Conservation (phyloP, 2,329 filamentous ascomycete genomes). For the Nannizziopsis barbatae region DNA sequence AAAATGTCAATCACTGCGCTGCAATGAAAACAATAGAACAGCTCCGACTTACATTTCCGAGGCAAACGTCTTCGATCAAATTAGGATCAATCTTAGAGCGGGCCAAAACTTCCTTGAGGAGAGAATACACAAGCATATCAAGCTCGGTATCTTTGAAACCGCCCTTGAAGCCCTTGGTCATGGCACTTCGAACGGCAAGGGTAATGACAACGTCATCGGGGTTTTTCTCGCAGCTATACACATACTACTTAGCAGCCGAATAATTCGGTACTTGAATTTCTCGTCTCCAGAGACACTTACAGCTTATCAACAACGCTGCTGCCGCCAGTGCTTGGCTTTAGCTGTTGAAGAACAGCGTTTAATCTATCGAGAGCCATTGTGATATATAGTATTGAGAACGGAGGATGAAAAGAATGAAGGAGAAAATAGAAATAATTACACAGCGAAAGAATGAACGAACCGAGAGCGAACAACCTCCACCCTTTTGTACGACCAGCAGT, state of each 20-base stretch:
- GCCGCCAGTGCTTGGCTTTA: constrained; percentile 16
- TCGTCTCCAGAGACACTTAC: constrained; percentile 8
- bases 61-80: constrained; percentile 77
- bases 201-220: constrained; percentile 96
- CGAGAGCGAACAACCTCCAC: background rate
- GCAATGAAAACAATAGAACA: background rate
- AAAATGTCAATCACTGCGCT: background rate
- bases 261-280: background rate
- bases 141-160: constrained; percentile 89
- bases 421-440: background rate
- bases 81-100: constrained; percentile 67
- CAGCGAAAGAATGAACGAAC: background rate
- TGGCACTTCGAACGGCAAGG: constrained; percentile 74
- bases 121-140: constrained; percentile 73
- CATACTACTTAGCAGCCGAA: background rate
- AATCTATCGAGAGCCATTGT: constrained; percentile 18
- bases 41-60: constrained; percentile 63
- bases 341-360: constrained; percentile 15
- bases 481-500: constrained; percentile 1
- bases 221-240: constrained; percentile 69
- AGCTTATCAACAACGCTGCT: constrained; percentile 15
- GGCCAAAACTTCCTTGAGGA: constrained; percentile 64
- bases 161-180: constrained; percentile 81
- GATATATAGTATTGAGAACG: background rate
- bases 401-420: background rate